A percentile compares a stretch with the other conserved stretches of the same genome.
Conservation (phyloP, 495 filamentous ascomycete genomes). For the Lentithecium fluviatile region DNA sequence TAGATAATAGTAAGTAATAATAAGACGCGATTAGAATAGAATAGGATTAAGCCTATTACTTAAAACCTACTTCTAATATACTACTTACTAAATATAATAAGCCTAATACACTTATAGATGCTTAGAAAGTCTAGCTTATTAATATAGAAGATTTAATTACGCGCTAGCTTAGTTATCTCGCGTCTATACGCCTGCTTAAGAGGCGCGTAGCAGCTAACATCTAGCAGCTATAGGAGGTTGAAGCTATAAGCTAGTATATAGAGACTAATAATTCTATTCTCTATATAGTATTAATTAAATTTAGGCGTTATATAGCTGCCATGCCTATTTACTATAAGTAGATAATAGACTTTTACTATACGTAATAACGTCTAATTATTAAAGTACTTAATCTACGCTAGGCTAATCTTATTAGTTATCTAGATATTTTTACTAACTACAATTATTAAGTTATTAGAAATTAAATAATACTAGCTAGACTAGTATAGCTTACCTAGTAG, state of each 20-base stretch:
- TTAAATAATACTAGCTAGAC: too few species aligned
- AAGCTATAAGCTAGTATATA: background rate
- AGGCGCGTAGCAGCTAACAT: slow-evolving; percentile 14
- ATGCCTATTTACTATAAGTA: too few species aligned
- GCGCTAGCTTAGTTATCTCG: slow-evolving; percentile 9
- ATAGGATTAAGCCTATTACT: slow-evolving; percentile 3
- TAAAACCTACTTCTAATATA: background rate
- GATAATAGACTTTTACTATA: too few species aligned
- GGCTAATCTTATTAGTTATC: too few species aligned
- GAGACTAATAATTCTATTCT: too few species aligned
- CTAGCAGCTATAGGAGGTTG: slow-evolving; percentile 5
- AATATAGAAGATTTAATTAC: slow-evolving; percentile 1
- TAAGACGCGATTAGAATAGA: slow-evolving; percentile 3
- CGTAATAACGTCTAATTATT: too few species aligned
- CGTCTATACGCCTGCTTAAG: slow-evolving; percentile 4
- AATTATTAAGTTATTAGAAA: too few species aligned
- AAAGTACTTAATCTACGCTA: too few species aligned
- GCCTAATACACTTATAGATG: background rate
- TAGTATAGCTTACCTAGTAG: background rate
- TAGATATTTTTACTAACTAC: too few species aligned
- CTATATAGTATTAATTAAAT: slow-evolving; percentile 10
- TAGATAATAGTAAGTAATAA: slow-evolving; percentile 1
- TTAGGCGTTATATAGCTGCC: slow-evolving; percentile 1
- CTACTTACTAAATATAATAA: slow-evolving; percentile 2
- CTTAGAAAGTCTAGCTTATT: slow-evolving; percentile 10